Evolutionary conservation across 805 yeast genomes (phyloP), one percentile per base, ranked within the genome.

Genomic region (Starmerella apis): DNA sequence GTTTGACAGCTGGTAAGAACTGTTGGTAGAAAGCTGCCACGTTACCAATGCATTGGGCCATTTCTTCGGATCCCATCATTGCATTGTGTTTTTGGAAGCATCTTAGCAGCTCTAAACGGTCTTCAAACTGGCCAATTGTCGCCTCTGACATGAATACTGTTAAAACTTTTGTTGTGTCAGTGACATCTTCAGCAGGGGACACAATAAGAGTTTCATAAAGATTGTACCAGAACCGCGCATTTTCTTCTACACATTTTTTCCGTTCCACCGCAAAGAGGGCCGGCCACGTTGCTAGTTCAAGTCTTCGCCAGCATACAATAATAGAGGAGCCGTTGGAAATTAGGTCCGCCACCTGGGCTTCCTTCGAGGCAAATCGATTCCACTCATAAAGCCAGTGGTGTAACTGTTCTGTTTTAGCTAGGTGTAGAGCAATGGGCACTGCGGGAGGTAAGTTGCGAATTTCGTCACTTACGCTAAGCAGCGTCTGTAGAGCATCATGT

Each of bases 201-300:
- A 65, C 56, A 11, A 71, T 56, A 10, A 87, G 74, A 9, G 80
- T 78, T 63, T 92, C 97, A 62, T 81, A 92, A 44, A 92, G 69
- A 62, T 87, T 79, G 68, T 81, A 92, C 94, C 96, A 90, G 92
- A 95, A 87, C 56, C 78, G 78, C 20, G 94, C 86, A 43, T 80
- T 67, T 6, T 65, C 70, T 42, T 69, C 70, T 16, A 59, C 55
- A 45, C 79, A 82, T 3, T 25, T 24, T 5, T 27, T 4, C 62
- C 86, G 95, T 51, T 77, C 74, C 27, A 51, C 52, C 8, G 66
- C 70, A 60, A 92, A 82, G 41, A 92, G 70, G 2, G 79, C 70
- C 45, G 80, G 80, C 96, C 97, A 92, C 1, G 94, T 80, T 0
- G 81, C 71, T 43, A 92, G 73, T 64, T 92, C 99, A 35, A 88